These are phyloP conservation scores for Cryptococcus deneoformans DNA, from an alignment of 1,284 basidiomycete genomes.

Conservation along the genomic window DNA sequence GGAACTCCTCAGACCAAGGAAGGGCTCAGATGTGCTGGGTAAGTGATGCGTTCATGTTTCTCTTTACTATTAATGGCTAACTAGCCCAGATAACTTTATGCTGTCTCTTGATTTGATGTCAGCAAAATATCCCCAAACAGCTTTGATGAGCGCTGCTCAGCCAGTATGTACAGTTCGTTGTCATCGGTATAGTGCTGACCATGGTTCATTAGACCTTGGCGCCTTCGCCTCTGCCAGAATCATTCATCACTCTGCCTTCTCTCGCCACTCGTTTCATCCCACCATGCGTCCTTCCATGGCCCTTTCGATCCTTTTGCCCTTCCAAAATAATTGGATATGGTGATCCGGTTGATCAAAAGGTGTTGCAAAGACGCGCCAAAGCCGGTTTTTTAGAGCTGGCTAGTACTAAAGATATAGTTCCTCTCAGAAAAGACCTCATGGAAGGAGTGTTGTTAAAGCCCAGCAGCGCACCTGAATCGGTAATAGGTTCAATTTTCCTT, in stretches of 20 bases:
- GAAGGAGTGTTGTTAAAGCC: slow-evolving; percentile 41
- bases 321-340: slow-evolving; percentile 38
- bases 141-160: slow-evolving; percentile 37
- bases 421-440: slow-evolving; percentile 41
- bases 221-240: slow-evolving; percentile 30
- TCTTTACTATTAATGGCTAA: no score
- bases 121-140: slow-evolving; percentile 18
- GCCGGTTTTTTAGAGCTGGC: slow-evolving; percentile 27
- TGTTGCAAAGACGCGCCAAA: slow-evolving; percentile 25
- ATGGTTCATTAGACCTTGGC: slow-evolving; percentile 34
- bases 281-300: slow-evolving; percentile 45
- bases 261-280: slow-evolving; percentile 29
- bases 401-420: slow-evolving; percentile 36
- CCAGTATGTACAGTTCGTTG: slow-evolving; percentile 28
- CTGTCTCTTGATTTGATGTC: slow-evolving; percentile 43
- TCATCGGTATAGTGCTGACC: neutral
- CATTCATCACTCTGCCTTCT: slow-evolving; percentile 25
- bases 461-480: slow-evolving; percentile 19
- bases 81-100: slow-evolving; percentile 45
- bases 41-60: slow-evolving; percentile 6
- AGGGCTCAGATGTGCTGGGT: slow-evolving; percentile 35
- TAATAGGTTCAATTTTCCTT: slow-evolving; percentile 39
- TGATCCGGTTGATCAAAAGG: slow-evolving; percentile 15
- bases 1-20: slow-evolving; percentile 44
- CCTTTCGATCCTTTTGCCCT: slow-evolving; percentile 42